phyloP scores from a whole-genome alignment of 176 grass and related monocot species.

The Carex cristatella region DNA sequence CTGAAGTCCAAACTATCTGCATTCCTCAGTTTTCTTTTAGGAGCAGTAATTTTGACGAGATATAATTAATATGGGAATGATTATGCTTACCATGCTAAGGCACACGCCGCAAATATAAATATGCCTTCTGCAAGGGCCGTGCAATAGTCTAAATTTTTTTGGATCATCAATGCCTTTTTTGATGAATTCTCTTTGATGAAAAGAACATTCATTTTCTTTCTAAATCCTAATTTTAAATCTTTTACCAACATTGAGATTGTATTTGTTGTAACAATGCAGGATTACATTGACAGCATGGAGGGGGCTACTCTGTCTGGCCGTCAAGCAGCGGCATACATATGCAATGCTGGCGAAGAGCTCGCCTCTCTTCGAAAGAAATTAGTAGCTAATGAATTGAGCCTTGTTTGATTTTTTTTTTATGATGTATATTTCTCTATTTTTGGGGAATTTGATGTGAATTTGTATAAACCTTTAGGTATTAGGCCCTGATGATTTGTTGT shows the following conservation, averaged over 20 bases:
- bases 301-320: conserved; percentile 91
- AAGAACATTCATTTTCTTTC: not conserved
- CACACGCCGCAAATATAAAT: not conserved
- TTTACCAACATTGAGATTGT: not conserved
- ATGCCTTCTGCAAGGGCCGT: not conserved
- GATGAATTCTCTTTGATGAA: not conserved
- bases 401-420: conserved; percentile 7
- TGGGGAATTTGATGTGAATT: conserved; percentile 3
- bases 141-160: not conserved
- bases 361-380: conserved; percentile 57
- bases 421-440: conserved; percentile 11
- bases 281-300: conserved; percentile 99
- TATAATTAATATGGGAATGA: not conserved
- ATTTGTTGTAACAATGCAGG: conserved; percentile 38
- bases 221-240: not conserved
- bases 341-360: conserved; percentile 56
- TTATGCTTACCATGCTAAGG: not conserved
- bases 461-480: not conserved
- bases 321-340: conserved; percentile 76
- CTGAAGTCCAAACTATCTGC: not conserved
- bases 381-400: conserved; percentile 49
- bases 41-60: not conserved
- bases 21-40: not conserved
- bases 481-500: conserved; percentile 3
- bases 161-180: not conserved